A percentile compares a stretch with the other conserved stretches of the same genome.
Evolutionary conservation across 768 basidiomycete genomes (phyloP).

Genomic region (Infundibulicybe gibba): DNA sequence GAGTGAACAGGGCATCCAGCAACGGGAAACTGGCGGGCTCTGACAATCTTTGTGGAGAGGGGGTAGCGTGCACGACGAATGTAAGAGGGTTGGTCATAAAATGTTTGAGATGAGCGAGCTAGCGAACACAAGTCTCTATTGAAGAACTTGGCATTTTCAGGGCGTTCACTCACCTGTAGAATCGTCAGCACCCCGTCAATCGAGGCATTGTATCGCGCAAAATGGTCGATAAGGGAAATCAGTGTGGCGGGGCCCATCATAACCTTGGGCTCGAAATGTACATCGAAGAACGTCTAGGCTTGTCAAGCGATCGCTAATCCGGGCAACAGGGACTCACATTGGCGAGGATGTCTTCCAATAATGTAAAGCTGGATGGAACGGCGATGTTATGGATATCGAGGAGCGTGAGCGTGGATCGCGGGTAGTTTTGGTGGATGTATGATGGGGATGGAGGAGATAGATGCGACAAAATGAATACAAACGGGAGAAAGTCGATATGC

Average conservation of each 20-base stretch:
- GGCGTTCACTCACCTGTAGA: constrained; percentile 46
- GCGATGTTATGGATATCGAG: constrained; percentile 50
- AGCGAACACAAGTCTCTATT: background rate
- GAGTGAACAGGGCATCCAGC: constrained; percentile 31
- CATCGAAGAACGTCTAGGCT: constrained; percentile 50
- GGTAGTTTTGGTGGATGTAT: constrained; percentile 57
- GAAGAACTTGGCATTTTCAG: background rate
- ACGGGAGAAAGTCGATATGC: constrained; percentile 48
- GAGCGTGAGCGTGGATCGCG: constrained; percentile 54
- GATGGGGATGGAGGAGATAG: constrained; percentile 53
- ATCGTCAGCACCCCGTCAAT: constrained; percentile 53
- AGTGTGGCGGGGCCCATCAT: constrained; percentile 58
- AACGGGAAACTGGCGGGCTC: constrained; percentile 19
- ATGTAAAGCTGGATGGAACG: constrained; percentile 41
- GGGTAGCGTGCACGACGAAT: constrained; percentile 31
- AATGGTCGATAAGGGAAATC: constrained; percentile 55
- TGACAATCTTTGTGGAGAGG: constrained; percentile 10
- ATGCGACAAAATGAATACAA: constrained; percentile 63
- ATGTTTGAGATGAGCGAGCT: constrained; percentile 71
- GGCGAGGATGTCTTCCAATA: constrained; percentile 52
- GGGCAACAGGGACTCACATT: constrained; percentile 34
- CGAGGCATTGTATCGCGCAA: constrained; percentile 51
- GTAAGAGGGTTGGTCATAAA: constrained; percentile 57
- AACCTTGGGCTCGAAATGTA: constrained; percentile 54
- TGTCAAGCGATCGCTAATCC: background rate